Conservation (phyloP, 768 basidiomycete species). For the Dictyophora rubrovolvata region DNA sequence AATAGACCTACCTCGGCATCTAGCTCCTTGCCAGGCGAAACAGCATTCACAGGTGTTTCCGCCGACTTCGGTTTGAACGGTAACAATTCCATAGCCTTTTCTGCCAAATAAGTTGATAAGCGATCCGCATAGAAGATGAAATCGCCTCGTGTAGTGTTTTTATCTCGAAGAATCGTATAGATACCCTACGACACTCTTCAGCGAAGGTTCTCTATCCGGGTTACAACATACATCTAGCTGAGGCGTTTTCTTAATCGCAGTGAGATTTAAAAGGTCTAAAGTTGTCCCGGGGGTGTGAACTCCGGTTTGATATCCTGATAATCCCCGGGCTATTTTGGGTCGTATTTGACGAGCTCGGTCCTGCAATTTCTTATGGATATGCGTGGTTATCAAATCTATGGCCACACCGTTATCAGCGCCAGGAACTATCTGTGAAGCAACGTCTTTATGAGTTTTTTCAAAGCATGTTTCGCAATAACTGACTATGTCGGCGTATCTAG, state of each 20-base stretch:
- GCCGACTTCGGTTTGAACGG: slow-evolving; percentile 56
- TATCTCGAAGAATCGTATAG: slow-evolving; percentile 74
- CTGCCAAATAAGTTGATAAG: slow-evolving; percentile 73
- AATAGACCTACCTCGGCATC: slow-evolving; percentile 40
- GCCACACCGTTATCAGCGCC: slow-evolving; percentile 84
- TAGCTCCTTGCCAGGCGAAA: slow-evolving; percentile 50
- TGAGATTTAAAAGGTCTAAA: slow-evolving; percentile 34
- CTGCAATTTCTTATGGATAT: slow-evolving; percentile 74
- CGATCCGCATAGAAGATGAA: slow-evolving; percentile 92
- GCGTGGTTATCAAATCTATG: slow-evolving; percentile 87
- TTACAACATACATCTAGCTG: slow-evolving; percentile 56
- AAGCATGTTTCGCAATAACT: slow-evolving; percentile 3
- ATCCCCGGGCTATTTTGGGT: slow-evolving; percentile 49
- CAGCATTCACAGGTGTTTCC: slow-evolving; percentile 53
- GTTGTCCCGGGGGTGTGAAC: slow-evolving; percentile 35
- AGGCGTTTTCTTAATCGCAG: slow-evolving; percentile 64
- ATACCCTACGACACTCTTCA: slow-evolving; percentile 52
- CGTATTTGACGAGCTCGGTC: slow-evolving; percentile 69
- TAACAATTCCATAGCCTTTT: slow-evolving; percentile 75
- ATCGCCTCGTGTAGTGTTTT: slow-evolving; percentile 62
- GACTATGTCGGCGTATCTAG: slow-evolving; percentile 85
- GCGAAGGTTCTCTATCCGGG: not conserved
- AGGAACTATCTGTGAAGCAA: slow-evolving; percentile 71
- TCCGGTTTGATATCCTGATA: slow-evolving; percentile 18
- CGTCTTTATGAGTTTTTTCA: not conserved